These are phyloP conservation scores for Plectranthus barbatus DNA, from an alignment of 257 asterid genomes.

Conservation along the genomic window DNA sequence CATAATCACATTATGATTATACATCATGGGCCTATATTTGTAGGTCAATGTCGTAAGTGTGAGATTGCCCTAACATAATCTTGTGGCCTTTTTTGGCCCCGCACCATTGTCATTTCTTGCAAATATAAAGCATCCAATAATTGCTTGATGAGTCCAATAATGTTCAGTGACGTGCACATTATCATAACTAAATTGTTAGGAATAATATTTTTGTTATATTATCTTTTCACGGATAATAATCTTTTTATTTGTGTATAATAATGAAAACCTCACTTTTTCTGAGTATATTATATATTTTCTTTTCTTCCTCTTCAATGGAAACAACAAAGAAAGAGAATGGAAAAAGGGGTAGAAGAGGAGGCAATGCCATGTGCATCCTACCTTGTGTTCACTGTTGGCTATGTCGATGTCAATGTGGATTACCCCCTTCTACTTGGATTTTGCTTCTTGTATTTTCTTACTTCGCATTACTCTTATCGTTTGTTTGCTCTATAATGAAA, in stretches of 20 bases:
- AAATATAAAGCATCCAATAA: conserved; percentile 4
- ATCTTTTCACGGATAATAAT: neutral
- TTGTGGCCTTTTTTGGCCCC: neutral
- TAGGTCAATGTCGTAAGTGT: too few species aligned
- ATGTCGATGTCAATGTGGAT: too few species aligned
- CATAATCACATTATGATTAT: conserved; percentile 6
- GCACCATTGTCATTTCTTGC: conserved; percentile 15
- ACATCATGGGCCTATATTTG: neutral
- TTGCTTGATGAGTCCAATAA: neutral
- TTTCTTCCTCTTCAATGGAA: too few species aligned
- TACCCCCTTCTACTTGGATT: conserved; percentile 3
- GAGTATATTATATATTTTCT: too few species aligned
- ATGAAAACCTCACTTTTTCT: too few species aligned
- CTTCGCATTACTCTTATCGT: neutral
- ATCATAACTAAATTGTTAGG: neutral
- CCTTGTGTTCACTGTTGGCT: neutral
- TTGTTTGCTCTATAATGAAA: too few species aligned
- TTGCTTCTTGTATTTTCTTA: neutral
- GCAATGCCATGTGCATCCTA: conserved; percentile 4
- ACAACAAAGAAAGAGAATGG: neutral
- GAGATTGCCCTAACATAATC: too few species aligned
- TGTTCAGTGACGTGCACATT: neutral
- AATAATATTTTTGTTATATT: too few species aligned
- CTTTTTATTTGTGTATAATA: too few species aligned
- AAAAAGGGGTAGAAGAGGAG: neutral